Evolutionary conservation across 83 land plant genomes (phyloP).

Genomic region (Diphasiastrum complanatum): DNA sequence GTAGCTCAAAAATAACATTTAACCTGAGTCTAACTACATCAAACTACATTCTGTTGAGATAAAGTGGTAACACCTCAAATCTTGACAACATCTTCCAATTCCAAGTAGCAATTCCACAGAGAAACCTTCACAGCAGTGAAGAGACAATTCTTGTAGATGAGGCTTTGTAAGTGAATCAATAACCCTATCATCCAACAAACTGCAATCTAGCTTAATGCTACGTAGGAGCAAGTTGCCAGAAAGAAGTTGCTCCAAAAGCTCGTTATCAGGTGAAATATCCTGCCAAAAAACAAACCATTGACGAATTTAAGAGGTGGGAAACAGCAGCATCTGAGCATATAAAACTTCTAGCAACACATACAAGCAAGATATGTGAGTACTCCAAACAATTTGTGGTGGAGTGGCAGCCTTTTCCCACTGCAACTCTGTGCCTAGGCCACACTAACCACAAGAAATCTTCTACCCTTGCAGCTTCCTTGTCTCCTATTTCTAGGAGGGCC

Average conservation of each 20-base stretch:
- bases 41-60: too few relatives aligned
- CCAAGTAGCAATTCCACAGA: slow-evolving; percentile 48
- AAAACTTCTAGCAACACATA: too few relatives aligned
- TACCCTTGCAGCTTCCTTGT: too few relatives aligned
- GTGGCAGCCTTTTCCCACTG: too few relatives aligned
- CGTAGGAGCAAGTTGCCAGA: slow-evolving; percentile 48
- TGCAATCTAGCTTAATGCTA: slow-evolving; percentile 65
- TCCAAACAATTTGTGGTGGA: too few relatives aligned
- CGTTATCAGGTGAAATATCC: slow-evolving; percentile 29
- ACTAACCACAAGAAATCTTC: too few relatives aligned
- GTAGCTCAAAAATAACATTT: background rate
- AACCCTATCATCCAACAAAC: slow-evolving; percentile 51
- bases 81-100: slow-evolving; percentile 47
- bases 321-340: too few relatives aligned
- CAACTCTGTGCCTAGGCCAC: too few relatives aligned
- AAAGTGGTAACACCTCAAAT: slow-evolving; percentile 34
- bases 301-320: too few relatives aligned
- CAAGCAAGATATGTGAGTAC: too few relatives aligned
- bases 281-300: too few relatives aligned
- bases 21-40: background rate
- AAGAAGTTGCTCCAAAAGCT: slow-evolving; percentile 25
- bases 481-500: too few relatives aligned
- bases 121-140: slow-evolving; percentile 57
- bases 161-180: slow-evolving; percentile 38
- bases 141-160: slow-evolving; percentile 47